A percentile compares a stretch with the other conserved stretches of the same genome.
phyloP scores from a whole-genome alignment of 2,329 filamentous ascomycete genomes.

The Ophiognomonia clavigignenti-juglandacearum region DNA sequence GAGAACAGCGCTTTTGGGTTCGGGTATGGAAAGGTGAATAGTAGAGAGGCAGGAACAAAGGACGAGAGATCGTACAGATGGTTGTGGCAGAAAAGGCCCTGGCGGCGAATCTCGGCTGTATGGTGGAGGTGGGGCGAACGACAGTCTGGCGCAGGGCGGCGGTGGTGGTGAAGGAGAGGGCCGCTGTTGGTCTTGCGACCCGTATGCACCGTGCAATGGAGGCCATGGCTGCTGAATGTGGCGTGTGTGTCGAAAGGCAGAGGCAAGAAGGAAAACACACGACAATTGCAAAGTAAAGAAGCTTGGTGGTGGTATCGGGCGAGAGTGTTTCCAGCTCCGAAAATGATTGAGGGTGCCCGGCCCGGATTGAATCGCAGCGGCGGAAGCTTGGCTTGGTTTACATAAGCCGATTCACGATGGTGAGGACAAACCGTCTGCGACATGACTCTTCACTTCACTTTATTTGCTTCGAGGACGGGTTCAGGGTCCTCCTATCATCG shows the following conservation, averaged over 20 bases:
- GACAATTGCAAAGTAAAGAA: background rate
- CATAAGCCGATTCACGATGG: no score
- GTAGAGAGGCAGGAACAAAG: no score
- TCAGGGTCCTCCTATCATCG: no score
- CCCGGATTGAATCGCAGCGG: no score
- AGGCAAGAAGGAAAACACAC: background rate
- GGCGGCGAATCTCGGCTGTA: slow-evolving; percentile 32
- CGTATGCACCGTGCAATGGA: slow-evolving; percentile 55
- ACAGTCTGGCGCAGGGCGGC: slow-evolving; percentile 32
- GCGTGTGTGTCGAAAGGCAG: background rate
- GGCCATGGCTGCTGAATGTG: slow-evolving; percentile 41
- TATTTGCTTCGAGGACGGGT: no score
- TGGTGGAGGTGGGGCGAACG: slow-evolving; percentile 28
- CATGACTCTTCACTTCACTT: no score
- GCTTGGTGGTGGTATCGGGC: no score
- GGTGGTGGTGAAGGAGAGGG: slow-evolving; percentile 33
- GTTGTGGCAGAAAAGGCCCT: slow-evolving; percentile 43
- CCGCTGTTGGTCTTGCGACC: slow-evolving; percentile 44
- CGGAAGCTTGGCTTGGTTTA: no score
- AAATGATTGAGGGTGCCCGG: no score
- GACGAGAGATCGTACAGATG: slow-evolving; percentile 38
- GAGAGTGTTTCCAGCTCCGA: no score
- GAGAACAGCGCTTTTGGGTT: slow-evolving; percentile 25
- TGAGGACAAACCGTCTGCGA: no score
- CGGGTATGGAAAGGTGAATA: slow-evolving; percentile 21